Conservation (phyloP, 208 protist species). For the Naegleria gruberi region DNA sequence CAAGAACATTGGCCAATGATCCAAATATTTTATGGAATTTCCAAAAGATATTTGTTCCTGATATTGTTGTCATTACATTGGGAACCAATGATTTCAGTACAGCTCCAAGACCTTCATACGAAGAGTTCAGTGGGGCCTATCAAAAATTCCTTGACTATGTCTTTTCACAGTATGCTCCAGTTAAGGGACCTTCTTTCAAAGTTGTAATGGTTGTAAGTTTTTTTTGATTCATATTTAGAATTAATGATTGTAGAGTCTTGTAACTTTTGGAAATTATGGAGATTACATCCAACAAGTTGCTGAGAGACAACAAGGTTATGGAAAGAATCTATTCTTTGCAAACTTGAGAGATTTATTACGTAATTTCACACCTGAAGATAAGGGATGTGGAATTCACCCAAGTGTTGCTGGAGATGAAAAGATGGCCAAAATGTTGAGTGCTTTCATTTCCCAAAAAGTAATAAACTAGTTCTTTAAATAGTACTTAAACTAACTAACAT, state of each 20-base stretch:
- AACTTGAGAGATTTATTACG: background rate
- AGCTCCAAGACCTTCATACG: background rate
- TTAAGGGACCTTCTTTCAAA: background rate
- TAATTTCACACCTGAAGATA: background rate
- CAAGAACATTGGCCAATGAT: constrained; percentile 13
- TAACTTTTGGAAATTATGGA: background rate
- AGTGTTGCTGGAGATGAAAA: background rate
- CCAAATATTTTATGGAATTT: constrained; percentile 17
- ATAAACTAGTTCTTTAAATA: too few species aligned
- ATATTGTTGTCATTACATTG: constrained; percentile 22
- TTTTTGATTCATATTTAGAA: background rate
- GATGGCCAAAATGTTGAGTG: background rate
- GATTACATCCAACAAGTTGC: background rate
- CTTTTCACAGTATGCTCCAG: background rate
- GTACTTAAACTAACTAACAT: too few species aligned
- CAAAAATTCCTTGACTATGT: constrained; percentile 3
- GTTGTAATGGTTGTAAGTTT: background rate
- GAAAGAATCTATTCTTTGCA: background rate
- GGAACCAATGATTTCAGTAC: constrained; percentile 23
- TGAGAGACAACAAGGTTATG: background rate
- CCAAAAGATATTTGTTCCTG: background rate
- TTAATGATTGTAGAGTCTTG: background rate
- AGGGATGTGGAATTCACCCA: constrained; percentile 17
- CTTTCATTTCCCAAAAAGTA: background rate
- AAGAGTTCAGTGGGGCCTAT: background rate